Evolutionary conservation across 2,329 filamentous ascomycete genomes (phyloP), one percentile per base, ranked within the genome.

Genomic region (Colletotrichum somersetense): DNA sequence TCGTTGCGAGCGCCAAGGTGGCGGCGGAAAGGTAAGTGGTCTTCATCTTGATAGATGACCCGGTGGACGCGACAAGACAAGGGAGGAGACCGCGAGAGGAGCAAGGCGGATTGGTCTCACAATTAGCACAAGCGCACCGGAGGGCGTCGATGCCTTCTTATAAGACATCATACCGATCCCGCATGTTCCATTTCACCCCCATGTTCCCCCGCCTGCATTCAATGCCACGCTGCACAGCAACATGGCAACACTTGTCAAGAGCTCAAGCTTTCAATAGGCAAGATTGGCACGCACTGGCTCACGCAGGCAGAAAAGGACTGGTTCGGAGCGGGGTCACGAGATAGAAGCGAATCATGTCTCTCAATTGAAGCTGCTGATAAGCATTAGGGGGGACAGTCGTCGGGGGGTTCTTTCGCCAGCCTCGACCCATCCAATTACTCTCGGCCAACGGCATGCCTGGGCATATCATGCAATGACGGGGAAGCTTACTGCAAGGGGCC

Each of bases 311-410:
- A 3, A 6, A 52, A n/a, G 58, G 2, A 52, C 38, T 52, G 68
- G 42, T 62, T 44, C 20, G 42, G 30, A 26, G 68, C 65, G 57
- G 68, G 64, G 44, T 33, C 5, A 12, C 16, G 16, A 63, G 55
- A 55, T 44, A 56, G n/a, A 35, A 20, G 33, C 59, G 66, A 72
- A 72, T 69, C 52, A 57, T 46, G 44, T 33, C 8, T 48, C 52
- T 59, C 66, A 68, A 62, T 62, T 40, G 30, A 30, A 18, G 40
- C n/a, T 20, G 35, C 69, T 69, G 69, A 72, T 72, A 72, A 72
- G 69, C 58, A 64, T 52, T 30, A 33, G 30, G 26, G 26, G 8
- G 8, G 4, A 23, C 8, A 3, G 53, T 38, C n/a, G 14, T 46
- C 14, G 1, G 23, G 61, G 42, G 18, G 44, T n/a, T 46, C 18